Evolutionary conservation across 2,329 filamentous ascomycete species (phyloP).

Genomic region (Ophiostoma piceae): DNA sequence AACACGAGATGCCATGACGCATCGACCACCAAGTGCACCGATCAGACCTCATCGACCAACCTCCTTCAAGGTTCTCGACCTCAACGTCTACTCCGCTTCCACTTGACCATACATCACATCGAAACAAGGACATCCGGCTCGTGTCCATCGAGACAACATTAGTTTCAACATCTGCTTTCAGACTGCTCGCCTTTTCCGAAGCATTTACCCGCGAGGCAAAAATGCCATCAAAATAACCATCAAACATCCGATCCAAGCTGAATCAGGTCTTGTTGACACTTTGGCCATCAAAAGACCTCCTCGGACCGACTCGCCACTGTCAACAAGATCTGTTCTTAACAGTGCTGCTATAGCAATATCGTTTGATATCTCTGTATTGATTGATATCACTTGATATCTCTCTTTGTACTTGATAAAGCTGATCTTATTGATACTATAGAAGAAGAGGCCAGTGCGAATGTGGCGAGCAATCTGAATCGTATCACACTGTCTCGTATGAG

Average conservation of each 20-base stretch:
- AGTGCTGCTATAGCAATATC: background rate
- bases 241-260: background rate
- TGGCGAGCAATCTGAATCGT: background rate
- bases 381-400: background rate
- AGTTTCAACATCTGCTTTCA: background rate
- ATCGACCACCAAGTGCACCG: background rate
- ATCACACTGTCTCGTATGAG: background rate
- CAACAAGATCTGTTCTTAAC: background rate
- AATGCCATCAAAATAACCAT: background rate
- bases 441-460: background rate
- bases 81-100: background rate
- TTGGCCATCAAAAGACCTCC: background rate
- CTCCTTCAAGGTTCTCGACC: background rate
- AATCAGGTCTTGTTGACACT: background rate
- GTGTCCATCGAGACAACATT: background rate
- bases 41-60: background rate
- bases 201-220: background rate
- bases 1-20: background rate
- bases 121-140: background rate
- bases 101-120: background rate
- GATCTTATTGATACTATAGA: background rate
- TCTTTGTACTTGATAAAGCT: background rate
- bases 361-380: no score
- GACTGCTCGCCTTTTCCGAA: background rate
- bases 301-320: background rate